Evolutionary conservation across 768 basidiomycete species (phyloP), one percentile per base, ranked within the genome.

Genomic region (Boletus sp.): DNA sequence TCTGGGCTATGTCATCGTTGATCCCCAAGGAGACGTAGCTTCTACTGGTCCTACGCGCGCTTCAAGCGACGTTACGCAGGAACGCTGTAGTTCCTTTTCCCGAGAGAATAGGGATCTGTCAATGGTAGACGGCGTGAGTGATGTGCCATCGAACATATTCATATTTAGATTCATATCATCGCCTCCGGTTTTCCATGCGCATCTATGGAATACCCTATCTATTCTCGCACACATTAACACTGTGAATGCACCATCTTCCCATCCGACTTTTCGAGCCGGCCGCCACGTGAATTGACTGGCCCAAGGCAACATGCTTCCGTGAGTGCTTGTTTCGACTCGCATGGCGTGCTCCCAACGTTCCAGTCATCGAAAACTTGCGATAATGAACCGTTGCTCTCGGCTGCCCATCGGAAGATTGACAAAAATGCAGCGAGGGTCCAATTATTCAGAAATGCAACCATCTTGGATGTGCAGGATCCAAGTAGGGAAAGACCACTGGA

Each of bases 1-100:
- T 23, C 7, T 51, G 55, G 77, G 75, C 1, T 70, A 4, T 21
- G 15, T 42, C 39, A 42, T 14, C 49, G 27, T 14, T 41, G n/a
- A 19, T 17, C n/a, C 3, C 23, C 5, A 5, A 38, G 33, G 35
- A 25, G 35, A 38, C 29, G 4, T 38, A 3, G n/a, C 27, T 30
- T 5, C 17, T 17, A 33, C 10, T 11, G 19, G 11, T 17, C 15
- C 30, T 51, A 11, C 27, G 50, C 33, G 21, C 25, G n/a, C 49
- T 40, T 4, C 8, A 41, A 29, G 32, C 15, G 23, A 15, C n/a
- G 21, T 10, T 19, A 9, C 30, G 9, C 19, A 39, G 11, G 49
- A 23, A 30, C 9, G n/a, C 34, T 29, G 14, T 15, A 29, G n/a
- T 23, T 50, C n/a, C n/a, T 9, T 33, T 33, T 51, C 38, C 34